These are phyloP conservation scores for Penicillium macrosclerotiorum DNA, from an alignment of 495 filamentous ascomycete genomes.

Conservation along the genomic window DNA sequence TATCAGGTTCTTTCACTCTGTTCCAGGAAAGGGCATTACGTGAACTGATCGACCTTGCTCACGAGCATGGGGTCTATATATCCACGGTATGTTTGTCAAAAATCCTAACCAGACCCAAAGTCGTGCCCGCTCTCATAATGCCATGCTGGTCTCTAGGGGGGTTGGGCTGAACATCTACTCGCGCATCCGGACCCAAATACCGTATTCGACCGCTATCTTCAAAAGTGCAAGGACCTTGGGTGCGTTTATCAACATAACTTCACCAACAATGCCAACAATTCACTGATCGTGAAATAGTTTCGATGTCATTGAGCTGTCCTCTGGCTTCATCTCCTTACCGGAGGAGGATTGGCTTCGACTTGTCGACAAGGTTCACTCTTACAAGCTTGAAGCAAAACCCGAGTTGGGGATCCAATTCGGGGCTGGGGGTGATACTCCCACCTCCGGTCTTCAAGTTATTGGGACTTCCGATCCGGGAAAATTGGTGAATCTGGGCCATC, in stretches of 20 bases:
- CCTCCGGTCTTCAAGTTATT: constrained; percentile 46
- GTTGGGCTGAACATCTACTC: constrained; percentile 57
- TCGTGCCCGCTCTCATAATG: not conserved
- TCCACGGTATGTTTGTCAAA: constrained; percentile 41
- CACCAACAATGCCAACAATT: not conserved
- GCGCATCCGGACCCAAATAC: constrained; percentile 41
- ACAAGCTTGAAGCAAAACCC: constrained; percentile 55
- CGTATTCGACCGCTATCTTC: constrained; percentile 52
- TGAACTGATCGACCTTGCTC: constrained; percentile 53
- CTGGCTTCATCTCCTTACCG: constrained; percentile 55
- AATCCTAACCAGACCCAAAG: too few species aligned
- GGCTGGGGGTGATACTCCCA: constrained; percentile 55
- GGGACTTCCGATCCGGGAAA: constrained; percentile 53
- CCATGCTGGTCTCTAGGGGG: constrained; percentile 30
- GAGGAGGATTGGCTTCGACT: constrained; percentile 57
- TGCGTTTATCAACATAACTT: constrained; percentile 8
- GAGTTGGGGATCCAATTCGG: constrained; percentile 62
- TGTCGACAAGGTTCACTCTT: constrained; percentile 50
- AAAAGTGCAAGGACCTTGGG: constrained; percentile 51
- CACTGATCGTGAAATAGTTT: constrained; percentile 44
- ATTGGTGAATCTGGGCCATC: constrained; percentile 47
- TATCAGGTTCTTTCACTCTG: constrained; percentile 50
- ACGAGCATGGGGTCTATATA: constrained; percentile 52
- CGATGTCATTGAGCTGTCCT: constrained; percentile 54
- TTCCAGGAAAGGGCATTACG: constrained; percentile 46